phyloP scores from a whole-genome alignment of 2,329 filamentous ascomycete species.

The Arthrinium puccinioides region DNA sequence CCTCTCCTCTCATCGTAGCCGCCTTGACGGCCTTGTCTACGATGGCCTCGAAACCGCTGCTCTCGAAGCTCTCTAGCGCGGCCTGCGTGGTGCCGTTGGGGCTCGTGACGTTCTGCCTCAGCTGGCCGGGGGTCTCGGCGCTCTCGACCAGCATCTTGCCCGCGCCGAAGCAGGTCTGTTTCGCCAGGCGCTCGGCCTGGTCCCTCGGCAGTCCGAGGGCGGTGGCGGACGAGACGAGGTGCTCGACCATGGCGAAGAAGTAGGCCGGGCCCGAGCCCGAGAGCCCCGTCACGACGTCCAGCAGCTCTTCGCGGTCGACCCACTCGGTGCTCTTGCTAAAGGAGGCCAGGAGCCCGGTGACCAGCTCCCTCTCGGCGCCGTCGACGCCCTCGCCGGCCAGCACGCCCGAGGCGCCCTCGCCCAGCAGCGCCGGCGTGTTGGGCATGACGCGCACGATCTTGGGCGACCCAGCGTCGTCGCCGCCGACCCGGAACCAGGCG shows the following conservation, averaged over 20 bases:
- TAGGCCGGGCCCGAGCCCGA: conserved; percentile 45
- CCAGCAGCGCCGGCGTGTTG: conserved; percentile 42
- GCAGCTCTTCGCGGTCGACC: conserved; percentile 40
- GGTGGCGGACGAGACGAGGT: conserved; percentile 36
- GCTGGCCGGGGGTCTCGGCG: conserved; percentile 34
- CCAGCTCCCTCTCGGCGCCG: conserved; percentile 32
- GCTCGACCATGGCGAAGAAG: conserved; percentile 46
- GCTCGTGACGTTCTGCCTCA: conserved; percentile 44
- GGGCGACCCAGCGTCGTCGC: conserved; percentile 28
- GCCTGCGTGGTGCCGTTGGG: conserved; percentile 45
- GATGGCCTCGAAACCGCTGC: conserved; percentile 31
- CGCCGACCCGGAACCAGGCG: conserved; percentile 31
- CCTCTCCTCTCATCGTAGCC: conserved; percentile 32
- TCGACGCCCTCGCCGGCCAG: conserved; percentile 36
- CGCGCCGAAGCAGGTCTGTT: conserved; percentile 43
- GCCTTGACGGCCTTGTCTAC: conserved; percentile 40
- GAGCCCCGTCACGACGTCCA: conserved; percentile 42
- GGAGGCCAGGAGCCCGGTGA: conserved; percentile 32
- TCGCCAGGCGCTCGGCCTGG: conserved; percentile 41
- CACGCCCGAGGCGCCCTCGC: conserved; percentile 41
- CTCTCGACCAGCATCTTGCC: conserved; percentile 43
- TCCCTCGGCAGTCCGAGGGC: conserved; percentile 37
- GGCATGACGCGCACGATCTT: conserved; percentile 46
- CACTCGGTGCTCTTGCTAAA: conserved; percentile 42
- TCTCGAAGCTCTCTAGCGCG: conserved; percentile 40